Evolutionary conservation across 768 basidiomycete species (phyloP).

Genomic region (Sarcodon aspratus): DNA sequence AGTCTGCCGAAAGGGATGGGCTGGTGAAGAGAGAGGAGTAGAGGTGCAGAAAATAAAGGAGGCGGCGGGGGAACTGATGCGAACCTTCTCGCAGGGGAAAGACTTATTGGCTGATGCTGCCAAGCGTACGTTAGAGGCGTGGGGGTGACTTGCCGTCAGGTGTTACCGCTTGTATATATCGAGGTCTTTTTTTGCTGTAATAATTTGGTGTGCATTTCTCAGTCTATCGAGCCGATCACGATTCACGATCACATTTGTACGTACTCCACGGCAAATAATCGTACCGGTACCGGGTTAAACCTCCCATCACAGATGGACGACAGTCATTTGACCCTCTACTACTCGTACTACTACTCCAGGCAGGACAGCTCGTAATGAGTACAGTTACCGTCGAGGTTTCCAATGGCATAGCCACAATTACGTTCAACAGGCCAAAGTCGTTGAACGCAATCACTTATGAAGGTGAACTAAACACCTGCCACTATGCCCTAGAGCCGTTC

Average conservation of each 20-base stretch:
- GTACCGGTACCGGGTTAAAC: too few relatives aligned
- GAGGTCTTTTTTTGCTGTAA: neutral
- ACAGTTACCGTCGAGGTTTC: conserved; percentile 36
- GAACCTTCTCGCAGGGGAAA: conserved; percentile 24
- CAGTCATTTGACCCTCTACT: too few relatives aligned
- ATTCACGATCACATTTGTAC: too few relatives aligned
- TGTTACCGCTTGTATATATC: neutral
- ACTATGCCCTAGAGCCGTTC: neutral
- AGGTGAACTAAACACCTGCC: conserved; percentile 20
- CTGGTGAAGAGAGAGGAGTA: conserved; percentile 24
- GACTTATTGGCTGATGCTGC: conserved; percentile 25
- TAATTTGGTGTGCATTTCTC: too few relatives aligned
- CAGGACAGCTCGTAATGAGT: conserved; percentile 21
- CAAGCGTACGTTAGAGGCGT: conserved; percentile 29
- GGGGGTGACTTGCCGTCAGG: conserved; percentile 11
- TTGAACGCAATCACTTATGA: conserved; percentile 49
- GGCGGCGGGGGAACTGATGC: conserved; percentile 35
- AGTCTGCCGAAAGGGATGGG: conserved; percentile 39
- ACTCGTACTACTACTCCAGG: too few relatives aligned
- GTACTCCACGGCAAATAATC: too few relatives aligned
- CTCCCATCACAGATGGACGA: too few relatives aligned
- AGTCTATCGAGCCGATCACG: too few relatives aligned
- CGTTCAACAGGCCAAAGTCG: conserved; percentile 45
- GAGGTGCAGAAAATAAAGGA: conserved; percentile 38
- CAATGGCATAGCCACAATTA: conserved; percentile 56